Evolutionary conservation across 2,329 filamentous ascomycete genomes (phyloP).

Genomic region (Cryphonectria nitschkei): DNA sequence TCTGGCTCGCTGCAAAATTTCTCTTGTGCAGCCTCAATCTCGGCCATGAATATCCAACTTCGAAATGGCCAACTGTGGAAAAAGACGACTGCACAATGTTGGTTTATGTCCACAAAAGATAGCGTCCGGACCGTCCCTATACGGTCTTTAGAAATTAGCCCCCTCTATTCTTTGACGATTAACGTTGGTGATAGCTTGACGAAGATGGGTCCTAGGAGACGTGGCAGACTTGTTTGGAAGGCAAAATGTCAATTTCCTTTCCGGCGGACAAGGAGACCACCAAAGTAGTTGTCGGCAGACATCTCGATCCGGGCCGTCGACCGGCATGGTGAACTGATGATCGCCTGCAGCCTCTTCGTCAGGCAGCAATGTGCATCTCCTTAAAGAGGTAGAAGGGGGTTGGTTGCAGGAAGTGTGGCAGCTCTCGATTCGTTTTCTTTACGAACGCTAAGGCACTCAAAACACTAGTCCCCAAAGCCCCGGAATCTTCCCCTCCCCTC

Average conservation of each 20-base stretch:
- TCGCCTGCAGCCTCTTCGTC: not conserved
- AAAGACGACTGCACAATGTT: not conserved
- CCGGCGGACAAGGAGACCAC: not conserved
- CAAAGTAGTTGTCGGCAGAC: not conserved
- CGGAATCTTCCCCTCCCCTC: not conserved
- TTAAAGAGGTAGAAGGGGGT: not conserved
- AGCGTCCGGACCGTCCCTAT: not conserved
- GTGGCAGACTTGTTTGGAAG: constrained; percentile 5
- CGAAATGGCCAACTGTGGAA: not conserved
- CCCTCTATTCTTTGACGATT: not conserved
- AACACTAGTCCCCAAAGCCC: constrained; percentile 4
- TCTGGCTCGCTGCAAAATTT: not conserved
- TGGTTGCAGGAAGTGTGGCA: constrained; percentile 3
- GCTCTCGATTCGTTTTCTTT: not conserved
- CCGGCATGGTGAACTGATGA: not conserved
- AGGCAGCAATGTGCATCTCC: not conserved
- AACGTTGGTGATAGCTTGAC: not conserved
- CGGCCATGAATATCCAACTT: not conserved
- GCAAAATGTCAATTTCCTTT: not conserved
- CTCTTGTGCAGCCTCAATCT: not conserved
- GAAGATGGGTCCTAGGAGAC: not conserved
- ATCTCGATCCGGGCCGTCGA: constrained; percentile 2
- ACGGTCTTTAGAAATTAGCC: not conserved
- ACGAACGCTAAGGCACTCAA: not conserved
- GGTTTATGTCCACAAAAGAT: not conserved